Conservation (phyloP, 2,329 filamentous ascomycete genomes). For the Salinomyces thailandicus region DNA sequence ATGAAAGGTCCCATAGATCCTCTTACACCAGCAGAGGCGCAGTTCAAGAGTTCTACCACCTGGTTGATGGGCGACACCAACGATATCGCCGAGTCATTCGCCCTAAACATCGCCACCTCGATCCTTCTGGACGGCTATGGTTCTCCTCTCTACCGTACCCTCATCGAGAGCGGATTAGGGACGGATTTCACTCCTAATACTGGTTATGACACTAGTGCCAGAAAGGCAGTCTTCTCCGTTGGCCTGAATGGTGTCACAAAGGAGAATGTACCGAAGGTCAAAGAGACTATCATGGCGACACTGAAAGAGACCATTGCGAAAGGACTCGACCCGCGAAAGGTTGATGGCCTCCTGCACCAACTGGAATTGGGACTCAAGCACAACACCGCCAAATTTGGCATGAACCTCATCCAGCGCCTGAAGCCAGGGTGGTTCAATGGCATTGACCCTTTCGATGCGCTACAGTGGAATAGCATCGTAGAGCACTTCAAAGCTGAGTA, state of each 20-base stretch:
- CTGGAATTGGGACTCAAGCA: slow-evolving; percentile 88
- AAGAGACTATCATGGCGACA: slow-evolving; percentile 61
- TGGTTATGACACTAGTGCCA: slow-evolving; percentile 71
- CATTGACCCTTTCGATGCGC: slow-evolving; percentile 77
- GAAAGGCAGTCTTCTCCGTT: slow-evolving; percentile 74
- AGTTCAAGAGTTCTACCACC: slow-evolving; percentile 86
- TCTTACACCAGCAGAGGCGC: slow-evolving; percentile 71
- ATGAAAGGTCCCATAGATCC: slow-evolving; percentile 78
- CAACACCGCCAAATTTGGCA: slow-evolving; percentile 91
- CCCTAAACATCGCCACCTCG: slow-evolving; percentile 68
- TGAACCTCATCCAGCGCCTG: slow-evolving; percentile 77
- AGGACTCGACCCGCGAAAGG: slow-evolving; percentile 81
- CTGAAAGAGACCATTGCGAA: slow-evolving; percentile 58
- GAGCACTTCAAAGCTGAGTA: slow-evolving; percentile 69
- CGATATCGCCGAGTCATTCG: slow-evolving; percentile 80
- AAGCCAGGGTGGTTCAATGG: slow-evolving; percentile 95
- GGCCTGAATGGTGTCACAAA: slow-evolving; percentile 84
- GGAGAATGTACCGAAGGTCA: slow-evolving; percentile 66
- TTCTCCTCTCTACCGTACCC: slow-evolving; percentile 76
- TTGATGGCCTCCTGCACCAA: slow-evolving; percentile 89
- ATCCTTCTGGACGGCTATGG: slow-evolving; percentile 90
- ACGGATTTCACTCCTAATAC: slow-evolving; percentile 93
- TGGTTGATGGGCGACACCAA: slow-evolving; percentile 81
- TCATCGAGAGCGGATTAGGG: slow-evolving; percentile 83
- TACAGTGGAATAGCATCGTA: slow-evolving; percentile 87